These are phyloP conservation scores for Aureobasidium sp. DNA, from an alignment of 2,329 filamentous ascomycete species.

Conservation along the genomic window DNA sequence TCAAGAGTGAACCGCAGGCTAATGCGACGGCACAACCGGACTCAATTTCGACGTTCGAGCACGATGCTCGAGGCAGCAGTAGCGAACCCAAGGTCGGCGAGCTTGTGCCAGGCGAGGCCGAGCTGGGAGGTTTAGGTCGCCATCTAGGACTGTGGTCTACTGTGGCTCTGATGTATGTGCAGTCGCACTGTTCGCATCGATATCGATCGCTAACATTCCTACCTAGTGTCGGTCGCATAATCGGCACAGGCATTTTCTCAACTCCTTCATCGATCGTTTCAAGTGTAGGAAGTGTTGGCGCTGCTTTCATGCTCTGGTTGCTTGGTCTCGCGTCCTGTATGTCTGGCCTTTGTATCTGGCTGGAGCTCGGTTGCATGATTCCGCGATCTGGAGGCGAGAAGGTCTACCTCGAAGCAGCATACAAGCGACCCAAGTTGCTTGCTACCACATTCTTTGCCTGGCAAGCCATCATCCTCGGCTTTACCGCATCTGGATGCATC, in stretches of 20 bases:
- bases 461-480: constrained; percentile 57
- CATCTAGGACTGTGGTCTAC: background rate
- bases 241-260: background rate
- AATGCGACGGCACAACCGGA: background rate
- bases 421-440: constrained; percentile 55
- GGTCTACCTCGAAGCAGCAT: constrained; percentile 65
- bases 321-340: background rate
- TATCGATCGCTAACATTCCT: background rate
- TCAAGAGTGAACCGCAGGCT: background rate
- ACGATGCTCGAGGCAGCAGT: background rate
- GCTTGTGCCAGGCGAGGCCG: background rate
- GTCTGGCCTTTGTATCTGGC: constrained; percentile 46
- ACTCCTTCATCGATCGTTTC: background rate
- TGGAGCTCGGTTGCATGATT: constrained; percentile 66
- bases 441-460: constrained; percentile 58
- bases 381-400: constrained; percentile 61
- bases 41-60: background rate
- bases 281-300: background rate
- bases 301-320: background rate
- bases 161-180: background rate
- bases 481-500: constrained; percentile 37
- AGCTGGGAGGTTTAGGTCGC: background rate
- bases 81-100: background rate
- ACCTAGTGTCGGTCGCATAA: background rate
- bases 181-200: background rate